Conservation (phyloP, 768 basidiomycete genomes). For the Nidularia pulvinata region DNA sequence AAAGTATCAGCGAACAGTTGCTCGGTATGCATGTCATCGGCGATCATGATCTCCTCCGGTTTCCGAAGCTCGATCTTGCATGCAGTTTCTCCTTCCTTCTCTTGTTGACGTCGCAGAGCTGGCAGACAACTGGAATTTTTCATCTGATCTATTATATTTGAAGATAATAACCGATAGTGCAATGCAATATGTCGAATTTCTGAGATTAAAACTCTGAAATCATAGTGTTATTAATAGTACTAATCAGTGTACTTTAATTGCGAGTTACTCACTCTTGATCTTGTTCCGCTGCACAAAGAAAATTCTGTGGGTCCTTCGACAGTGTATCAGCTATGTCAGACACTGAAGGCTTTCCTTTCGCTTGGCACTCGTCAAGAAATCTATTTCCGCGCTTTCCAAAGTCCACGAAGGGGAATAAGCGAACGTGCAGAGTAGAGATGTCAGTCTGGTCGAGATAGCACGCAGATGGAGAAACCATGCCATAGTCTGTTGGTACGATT, state of each 20-base stretch:
- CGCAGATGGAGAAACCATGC: slow-evolving; percentile 61
- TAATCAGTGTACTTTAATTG: background rate
- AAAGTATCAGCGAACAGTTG: slow-evolving; percentile 78
- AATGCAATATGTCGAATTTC: slow-evolving; percentile 89
- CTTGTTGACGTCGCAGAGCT: slow-evolving; percentile 15
- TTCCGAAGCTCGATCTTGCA: slow-evolving; percentile 68
- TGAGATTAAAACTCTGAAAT: slow-evolving; percentile 61
- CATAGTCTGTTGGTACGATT: too few relatives aligned
- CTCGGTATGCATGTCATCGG: slow-evolving; percentile 83
- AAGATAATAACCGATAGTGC: slow-evolving; percentile 58
- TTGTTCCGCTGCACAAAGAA: slow-evolving; percentile 72
- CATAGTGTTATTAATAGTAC: background rate
- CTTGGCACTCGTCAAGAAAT: slow-evolving; percentile 87
- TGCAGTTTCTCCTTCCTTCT: slow-evolving; percentile 68
- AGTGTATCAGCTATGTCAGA: slow-evolving; percentile 78
- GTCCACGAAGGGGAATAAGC: slow-evolving; percentile 86
- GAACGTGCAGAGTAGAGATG: slow-evolving; percentile 66
- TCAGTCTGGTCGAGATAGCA: slow-evolving; percentile 66
- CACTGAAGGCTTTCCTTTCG: slow-evolving; percentile 83
- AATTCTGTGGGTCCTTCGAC: slow-evolving; percentile 65
- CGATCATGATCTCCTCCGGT: slow-evolving; percentile 74
- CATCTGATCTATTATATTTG: slow-evolving; percentile 61
- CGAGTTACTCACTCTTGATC: too few relatives aligned
- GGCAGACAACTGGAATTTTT: slow-evolving; percentile 65
- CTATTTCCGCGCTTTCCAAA: slow-evolving; percentile 82